phyloP scores from a whole-genome alignment of 2,329 filamentous ascomycete genomes.

The Diaporthe helianthi region DNA sequence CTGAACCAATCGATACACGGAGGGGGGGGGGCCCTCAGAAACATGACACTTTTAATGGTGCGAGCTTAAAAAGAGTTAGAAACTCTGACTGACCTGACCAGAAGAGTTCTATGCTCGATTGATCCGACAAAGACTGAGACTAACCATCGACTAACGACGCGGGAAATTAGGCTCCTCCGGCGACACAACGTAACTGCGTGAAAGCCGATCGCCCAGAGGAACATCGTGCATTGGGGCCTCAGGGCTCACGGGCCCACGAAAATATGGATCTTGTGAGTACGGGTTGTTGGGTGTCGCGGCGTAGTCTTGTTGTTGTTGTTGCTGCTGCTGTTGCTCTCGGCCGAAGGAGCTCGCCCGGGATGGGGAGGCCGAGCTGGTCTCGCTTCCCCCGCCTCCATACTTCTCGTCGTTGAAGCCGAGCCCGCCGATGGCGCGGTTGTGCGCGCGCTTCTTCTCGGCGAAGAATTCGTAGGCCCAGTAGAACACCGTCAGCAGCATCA shows the following conservation, averaged over 20 bases:
- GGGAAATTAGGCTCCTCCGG: too few relatives aligned
- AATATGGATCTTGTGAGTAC: too few relatives aligned
- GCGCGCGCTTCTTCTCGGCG: slow-evolving; percentile 22
- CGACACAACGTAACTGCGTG: too few relatives aligned
- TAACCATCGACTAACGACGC: background rate
- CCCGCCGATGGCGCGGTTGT: slow-evolving; percentile 7
- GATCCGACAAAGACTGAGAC: background rate
- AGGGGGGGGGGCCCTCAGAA: background rate
- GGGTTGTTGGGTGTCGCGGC: too few relatives aligned
- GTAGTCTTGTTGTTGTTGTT: background rate
- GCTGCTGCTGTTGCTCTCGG: background rate
- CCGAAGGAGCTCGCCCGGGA: background rate
- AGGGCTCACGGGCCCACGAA: too few relatives aligned
- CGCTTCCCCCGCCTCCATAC: background rate
- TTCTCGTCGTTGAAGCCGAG: background rate
- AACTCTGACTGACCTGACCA: too few relatives aligned
- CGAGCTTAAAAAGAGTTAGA: background rate
- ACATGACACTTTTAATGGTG: background rate
- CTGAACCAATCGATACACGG: background rate
- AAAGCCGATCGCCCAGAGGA: too few relatives aligned
- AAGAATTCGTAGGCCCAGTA: slow-evolving; percentile 29
- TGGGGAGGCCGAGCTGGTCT: background rate
- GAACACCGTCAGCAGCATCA: slow-evolving; percentile 47
- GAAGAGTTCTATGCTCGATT: too few relatives aligned
- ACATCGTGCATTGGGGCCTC: slow-evolving; percentile 6